Base-by-base conservation (phyloP, 139 green algal genomes). In the Closterium sp. region DNA sequence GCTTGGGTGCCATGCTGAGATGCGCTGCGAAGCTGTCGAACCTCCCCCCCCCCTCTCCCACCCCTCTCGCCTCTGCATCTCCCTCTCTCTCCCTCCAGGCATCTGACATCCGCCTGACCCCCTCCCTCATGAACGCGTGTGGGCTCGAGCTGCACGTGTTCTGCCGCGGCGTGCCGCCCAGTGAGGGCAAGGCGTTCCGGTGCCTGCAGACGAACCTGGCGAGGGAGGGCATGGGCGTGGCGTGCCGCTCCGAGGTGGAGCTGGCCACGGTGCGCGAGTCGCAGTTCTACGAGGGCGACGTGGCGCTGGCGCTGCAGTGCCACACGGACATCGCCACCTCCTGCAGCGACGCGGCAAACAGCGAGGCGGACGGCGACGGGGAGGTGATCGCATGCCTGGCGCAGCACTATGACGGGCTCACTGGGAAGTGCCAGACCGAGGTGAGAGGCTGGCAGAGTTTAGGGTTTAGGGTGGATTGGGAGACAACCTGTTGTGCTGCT, bases 221-320 rank as follows among this genome's bases (percentile, higher is more conserved):
- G 32, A 32, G 10, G 34, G 21, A 84, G 10, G 90, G 34, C 33
- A 86, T 92, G 84, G 33, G 90, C n/a, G 90, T 30, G 7, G 90
- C 90, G 7, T 92, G 90, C 33, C 76, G 90, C 1, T 87, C 12
- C 0, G 84, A 92, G 33, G 83, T 92, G 32, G 90, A 92, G 9
- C 33, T 90, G 34, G 84, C 90, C 2, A 87, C 91, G 21, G 84
- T 30, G 5, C 90, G 84, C 36, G 83, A 89, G 19, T 33, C 90
- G 10, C 35, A 86, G 84, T 83, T 90, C 86, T 92, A 92, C 84
- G n/a, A 36, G 33, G 84, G 90, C 16, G 90, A 92, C 66, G 84
- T 90, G 0, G 31, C 85, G 28, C 25, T 92, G 85, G 25, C 32
- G 31, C 91, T 90, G 66, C 85, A 90, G 66, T 92, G 87, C 86